These are phyloP conservation scores for Vicia villosa DNA, from an alignment of 306 rosid species.

Conservation along the genomic window DNA sequence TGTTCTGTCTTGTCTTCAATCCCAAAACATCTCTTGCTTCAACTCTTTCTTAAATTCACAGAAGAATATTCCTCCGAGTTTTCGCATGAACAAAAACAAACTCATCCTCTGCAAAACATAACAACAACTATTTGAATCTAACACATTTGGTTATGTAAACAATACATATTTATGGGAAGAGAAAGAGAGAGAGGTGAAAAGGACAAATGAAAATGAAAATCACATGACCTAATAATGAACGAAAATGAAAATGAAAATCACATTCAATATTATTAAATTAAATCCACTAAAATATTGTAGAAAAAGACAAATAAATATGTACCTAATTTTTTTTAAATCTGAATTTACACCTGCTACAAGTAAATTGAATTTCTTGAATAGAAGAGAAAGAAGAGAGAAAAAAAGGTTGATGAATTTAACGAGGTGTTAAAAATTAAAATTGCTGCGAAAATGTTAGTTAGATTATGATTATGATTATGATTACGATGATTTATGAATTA, in stretches of 20 bases:
- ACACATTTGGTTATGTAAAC: too few relatives aligned
- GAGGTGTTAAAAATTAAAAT: constrained; percentile 39
- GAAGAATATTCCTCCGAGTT: not conserved
- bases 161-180: not conserved
- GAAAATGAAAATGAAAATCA: not conserved
- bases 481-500: too few relatives aligned
- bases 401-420: not conserved
- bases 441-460: constrained; percentile 34
- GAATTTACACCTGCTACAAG: constrained; percentile 61
- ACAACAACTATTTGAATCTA: constrained; percentile 30
- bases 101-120: constrained; percentile 52
- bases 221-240: constrained; percentile 33
- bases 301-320: constrained; percentile 34
- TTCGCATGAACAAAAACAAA: constrained; percentile 25
- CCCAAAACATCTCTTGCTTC: constrained; percentile 20
- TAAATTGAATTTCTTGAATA: constrained; percentile 27
- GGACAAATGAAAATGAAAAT: constrained; percentile 28
- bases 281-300: constrained; percentile 4
- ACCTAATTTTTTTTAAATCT: not conserved
- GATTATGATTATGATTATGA: not conserved
- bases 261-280: constrained; percentile 1
- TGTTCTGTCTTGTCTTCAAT: not conserved
- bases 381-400: not conserved
- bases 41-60: constrained; percentile 35
- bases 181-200: not conserved